These are phyloP conservation scores for Globisporangium carolinianum DNA, from an alignment of 352 stramenopile genomes.

Conservation along the genomic window DNA sequence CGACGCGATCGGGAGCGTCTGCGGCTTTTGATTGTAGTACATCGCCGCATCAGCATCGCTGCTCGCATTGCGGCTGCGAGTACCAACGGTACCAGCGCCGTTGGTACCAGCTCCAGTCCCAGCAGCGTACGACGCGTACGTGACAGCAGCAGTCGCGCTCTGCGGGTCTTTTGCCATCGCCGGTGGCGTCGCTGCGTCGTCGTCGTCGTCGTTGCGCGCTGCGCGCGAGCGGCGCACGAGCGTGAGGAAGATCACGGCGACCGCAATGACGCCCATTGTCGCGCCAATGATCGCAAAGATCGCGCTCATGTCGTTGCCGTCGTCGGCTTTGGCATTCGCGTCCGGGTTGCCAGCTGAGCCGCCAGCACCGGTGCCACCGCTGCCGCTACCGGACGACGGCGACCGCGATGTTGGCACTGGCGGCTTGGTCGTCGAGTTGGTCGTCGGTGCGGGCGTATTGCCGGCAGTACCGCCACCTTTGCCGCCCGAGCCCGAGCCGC, in stretches of 20 bases:
- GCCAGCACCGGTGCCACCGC: not conserved
- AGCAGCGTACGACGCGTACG: constrained; percentile 23
- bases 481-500: constrained; percentile 13
- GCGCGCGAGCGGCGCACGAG: constrained; percentile 68
- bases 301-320: constrained; percentile 52
- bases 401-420: constrained; percentile 6
- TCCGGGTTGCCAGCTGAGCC: constrained; percentile 5
- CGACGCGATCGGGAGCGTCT: constrained; percentile 31
- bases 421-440: constrained; percentile 6
- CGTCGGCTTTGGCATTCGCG: constrained; percentile 2
- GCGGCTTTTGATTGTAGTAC: constrained; percentile 51
- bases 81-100: not conserved
- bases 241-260: constrained; percentile 71
- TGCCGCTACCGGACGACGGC: constrained; percentile 8
- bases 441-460: not conserved
- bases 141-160: constrained; percentile 23
- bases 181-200: constrained; percentile 28
- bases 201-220: constrained; percentile 49
- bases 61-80: constrained; percentile 14
- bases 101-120: no score
- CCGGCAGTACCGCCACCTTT: not conserved
- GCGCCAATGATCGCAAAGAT: constrained; percentile 73
- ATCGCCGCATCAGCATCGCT: constrained; percentile 12
- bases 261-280: constrained; percentile 71
- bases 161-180: constrained; percentile 29